Evolutionary conservation across 2,329 filamentous ascomycete species (phyloP).

Genomic region (Epichloe bromicola): DNA sequence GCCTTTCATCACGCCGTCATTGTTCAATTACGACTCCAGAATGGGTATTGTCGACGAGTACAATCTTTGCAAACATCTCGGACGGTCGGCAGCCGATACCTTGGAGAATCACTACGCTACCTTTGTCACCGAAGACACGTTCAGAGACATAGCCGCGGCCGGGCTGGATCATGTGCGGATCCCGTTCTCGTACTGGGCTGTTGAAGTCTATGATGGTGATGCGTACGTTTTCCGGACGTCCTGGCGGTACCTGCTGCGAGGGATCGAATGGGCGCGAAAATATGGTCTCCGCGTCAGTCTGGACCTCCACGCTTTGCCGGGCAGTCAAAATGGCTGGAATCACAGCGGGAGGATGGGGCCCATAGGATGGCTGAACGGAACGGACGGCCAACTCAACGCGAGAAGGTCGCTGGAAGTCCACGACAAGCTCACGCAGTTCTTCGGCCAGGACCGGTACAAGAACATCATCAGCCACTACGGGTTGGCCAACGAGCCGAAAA

Average conservation of each 20-base stretch:
- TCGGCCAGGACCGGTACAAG: slow-evolving; percentile 82
- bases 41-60: slow-evolving; percentile 76
- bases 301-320: slow-evolving; percentile 82
- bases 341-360: slow-evolving; percentile 74
- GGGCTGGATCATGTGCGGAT: slow-evolving; percentile 96
- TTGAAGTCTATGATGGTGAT: slow-evolving; percentile 71
- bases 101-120: slow-evolving; percentile 87
- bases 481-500: slow-evolving; percentile 84
- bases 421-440: slow-evolving; percentile 77
- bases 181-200: slow-evolving; percentile 89
- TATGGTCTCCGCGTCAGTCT: slow-evolving; percentile 87
- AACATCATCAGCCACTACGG: slow-evolving; percentile 91
- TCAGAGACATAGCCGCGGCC: slow-evolving; percentile 70
- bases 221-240: slow-evolving; percentile 77
- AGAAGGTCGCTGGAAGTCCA: slow-evolving; percentile 80
- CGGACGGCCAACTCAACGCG: slow-evolving; percentile 63
- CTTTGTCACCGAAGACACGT: slow-evolving; percentile 76
- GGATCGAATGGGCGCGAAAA: slow-evolving; percentile 86
- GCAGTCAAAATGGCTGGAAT: slow-evolving; percentile 96
- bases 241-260: slow-evolving; percentile 87
- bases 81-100: slow-evolving; percentile 47
- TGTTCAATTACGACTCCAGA: slow-evolving; percentile 57
- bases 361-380: slow-evolving; percentile 87
- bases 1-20: slow-evolving; percentile 87
- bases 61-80: slow-evolving; percentile 61